Evolutionary conservation across 306 rosid species (phyloP), one percentile per base, ranked within the genome.

Genomic region (Pyrus pyrifolia): DNA sequence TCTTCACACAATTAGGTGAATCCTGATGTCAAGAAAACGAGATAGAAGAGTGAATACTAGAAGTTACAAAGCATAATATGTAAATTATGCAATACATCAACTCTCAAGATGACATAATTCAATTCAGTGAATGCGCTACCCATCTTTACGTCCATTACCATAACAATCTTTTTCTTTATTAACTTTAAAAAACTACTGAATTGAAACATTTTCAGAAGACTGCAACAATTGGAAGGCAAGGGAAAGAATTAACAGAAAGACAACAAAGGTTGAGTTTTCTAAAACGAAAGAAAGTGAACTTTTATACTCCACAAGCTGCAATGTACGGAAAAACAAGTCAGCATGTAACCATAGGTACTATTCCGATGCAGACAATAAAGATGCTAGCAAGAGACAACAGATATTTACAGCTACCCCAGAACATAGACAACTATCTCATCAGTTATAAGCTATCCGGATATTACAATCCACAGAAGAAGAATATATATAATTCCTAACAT

Each of bases 1-100:
- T 90, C 81, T 83, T 85, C 78, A 90, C 89, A 45, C 92, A 44
- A 84, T 78, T 82, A 25, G 91, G 88, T 62, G 96, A 90, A 76
- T 90, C 92, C 98, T 94, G 89, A 68, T 31, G 77, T 71, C 63
- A 25, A 79, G 65, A 76, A 83, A 42, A 9, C 45, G 2, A 42
- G 11, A 72, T 13, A 44, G 78, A 82, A 83, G 67, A 30, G 40
- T 35, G 73, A 81, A 73, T 38, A 74, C 51, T 73, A 29, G 3
- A 22, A 31, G 79, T 60, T 69, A 49, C 66, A 52, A 60, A 45
- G 44, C 63, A 29, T 30, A 30, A 31, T 4, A 51, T 10, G 27
- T 51, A 63, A 62, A 38, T 33, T 64, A 51, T 14, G 9, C 3
- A 62, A 33, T 46, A 30, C 11, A 31, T n/a, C 35, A 1, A 22